Percentiles rank a stretch among this genome's conserved stretches.
Conservation (phyloP, 345 rosid genomes). For the Lepidium africanum region DNA sequence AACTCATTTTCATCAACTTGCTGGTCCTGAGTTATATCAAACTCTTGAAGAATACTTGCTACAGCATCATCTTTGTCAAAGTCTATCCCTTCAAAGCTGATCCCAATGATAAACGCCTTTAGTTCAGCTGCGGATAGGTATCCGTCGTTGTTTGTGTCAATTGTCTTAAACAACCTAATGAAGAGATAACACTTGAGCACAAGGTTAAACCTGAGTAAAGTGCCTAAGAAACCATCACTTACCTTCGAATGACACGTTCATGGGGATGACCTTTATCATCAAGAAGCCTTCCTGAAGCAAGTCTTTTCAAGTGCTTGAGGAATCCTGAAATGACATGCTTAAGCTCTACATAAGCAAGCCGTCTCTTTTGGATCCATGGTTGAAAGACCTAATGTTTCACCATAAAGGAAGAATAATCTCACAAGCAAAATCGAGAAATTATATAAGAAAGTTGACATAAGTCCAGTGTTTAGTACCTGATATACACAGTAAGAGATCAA, state of each 20-base stretch:
- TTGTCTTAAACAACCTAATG: constrained; percentile 56
- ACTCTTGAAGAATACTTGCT: constrained; percentile 46
- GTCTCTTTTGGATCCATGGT: constrained; percentile 83
- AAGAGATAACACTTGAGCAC: neutral
- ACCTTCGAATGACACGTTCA: constrained; percentile 40
- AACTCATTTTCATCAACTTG: constrained; percentile 40
- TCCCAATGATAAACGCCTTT: constrained; percentile 65
- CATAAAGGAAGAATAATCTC: constrained; percentile 8
- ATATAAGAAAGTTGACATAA: no score
- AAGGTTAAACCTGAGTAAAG: neutral
- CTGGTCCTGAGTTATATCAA: constrained; percentile 47
- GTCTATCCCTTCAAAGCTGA: constrained; percentile 69
- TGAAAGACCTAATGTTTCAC: constrained; percentile 43
- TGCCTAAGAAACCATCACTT: constrained; percentile 6
- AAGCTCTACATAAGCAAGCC: constrained; percentile 68
- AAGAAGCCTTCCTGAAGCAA: constrained; percentile 58
- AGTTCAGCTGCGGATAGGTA: constrained; percentile 47
- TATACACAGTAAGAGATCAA: no score
- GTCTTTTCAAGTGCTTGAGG: constrained; percentile 52
- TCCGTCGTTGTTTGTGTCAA: constrained; percentile 49
- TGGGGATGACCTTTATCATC: constrained; percentile 56
- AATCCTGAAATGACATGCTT: constrained; percentile 71
- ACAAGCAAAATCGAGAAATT: neutral
- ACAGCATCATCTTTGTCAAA: constrained; percentile 64
- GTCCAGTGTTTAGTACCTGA: no score